phyloP scores from a whole-genome alignment of 2,329 filamentous ascomycete species.

The Xylaria polymorpha region DNA sequence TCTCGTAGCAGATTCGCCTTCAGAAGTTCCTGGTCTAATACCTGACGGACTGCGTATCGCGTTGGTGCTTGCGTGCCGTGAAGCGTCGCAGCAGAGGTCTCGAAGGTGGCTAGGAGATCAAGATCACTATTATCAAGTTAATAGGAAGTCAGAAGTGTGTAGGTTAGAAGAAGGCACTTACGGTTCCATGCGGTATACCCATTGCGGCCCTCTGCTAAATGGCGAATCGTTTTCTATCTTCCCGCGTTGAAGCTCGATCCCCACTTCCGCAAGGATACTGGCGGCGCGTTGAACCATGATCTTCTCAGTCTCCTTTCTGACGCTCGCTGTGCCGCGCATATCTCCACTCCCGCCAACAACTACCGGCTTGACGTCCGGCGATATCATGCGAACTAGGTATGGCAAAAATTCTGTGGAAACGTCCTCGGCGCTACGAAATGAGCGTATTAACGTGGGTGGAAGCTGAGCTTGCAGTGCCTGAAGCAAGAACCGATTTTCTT shows the following conservation, averaged over 20 bases:
- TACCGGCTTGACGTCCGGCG: conserved; percentile 91
- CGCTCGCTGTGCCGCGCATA: conserved; percentile 78
- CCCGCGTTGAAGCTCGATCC: conserved; percentile 82
- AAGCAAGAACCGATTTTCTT: conserved; percentile 79
- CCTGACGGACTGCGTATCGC: conserved; percentile 92
- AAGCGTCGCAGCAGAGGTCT: conserved; percentile 69
- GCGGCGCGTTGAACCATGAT: conserved; percentile 83
- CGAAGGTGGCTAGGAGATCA: conserved; percentile 81
- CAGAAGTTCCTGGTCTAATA: conserved; percentile 89
- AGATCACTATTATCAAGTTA: conserved; percentile 63
- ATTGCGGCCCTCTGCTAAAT: conserved; percentile 71
- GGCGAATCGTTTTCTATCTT: conserved; percentile 77
- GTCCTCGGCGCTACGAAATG: conserved; percentile 82
- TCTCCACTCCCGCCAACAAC: conserved; percentile 78
- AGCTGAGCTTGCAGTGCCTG: conserved; percentile 78
- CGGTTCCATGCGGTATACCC: conserved; percentile 96
- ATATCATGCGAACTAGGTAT: conserved; percentile 83
- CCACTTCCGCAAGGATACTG: conserved; percentile 82
- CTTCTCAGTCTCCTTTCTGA: conserved; percentile 88
- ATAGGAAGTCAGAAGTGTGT: conserved; percentile 7
- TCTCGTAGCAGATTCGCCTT: conserved; percentile 77
- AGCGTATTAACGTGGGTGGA: conserved; percentile 75
- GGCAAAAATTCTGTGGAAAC: conserved; percentile 86
- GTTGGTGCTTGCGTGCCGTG: conserved; percentile 74
- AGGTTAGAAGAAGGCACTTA: conserved; percentile 60